Percentiles rank a stretch among this genome's conserved stretches.
Conservation (phyloP, 768 basidiomycete species). For the Pisolithus tinctorius region DNA sequence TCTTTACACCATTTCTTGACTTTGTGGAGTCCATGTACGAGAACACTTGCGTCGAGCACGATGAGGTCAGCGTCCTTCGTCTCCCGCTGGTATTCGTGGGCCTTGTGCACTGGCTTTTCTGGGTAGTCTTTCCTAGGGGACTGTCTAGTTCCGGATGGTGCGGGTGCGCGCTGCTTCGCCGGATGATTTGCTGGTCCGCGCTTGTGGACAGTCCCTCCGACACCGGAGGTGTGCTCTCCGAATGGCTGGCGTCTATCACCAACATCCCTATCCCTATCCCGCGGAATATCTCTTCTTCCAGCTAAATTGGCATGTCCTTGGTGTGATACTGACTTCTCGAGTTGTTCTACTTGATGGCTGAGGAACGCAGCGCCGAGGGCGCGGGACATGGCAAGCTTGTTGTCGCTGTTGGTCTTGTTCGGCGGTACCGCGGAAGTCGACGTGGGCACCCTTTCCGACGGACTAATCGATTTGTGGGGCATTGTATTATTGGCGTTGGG, state of each 20-base stretch:
- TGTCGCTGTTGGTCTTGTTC: conserved; percentile 11
- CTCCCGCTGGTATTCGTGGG: conserved; percentile 21
- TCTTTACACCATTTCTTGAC: conserved; percentile 80
- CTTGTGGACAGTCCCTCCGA: conserved; percentile 50
- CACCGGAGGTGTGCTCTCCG: conserved; percentile 45
- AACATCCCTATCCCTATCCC: neutral
- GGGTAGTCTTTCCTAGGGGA: conserved; percentile 14
- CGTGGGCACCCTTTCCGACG: neutral
- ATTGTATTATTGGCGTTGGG: neutral
- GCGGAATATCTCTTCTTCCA: neutral
- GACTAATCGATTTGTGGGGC: neutral
- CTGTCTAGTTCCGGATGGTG: conserved; percentile 12
- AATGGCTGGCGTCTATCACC: neutral
- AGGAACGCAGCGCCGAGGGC: conserved; percentile 85
- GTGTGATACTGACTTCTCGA: conserved; percentile 65
- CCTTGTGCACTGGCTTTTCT: conserved; percentile 19
- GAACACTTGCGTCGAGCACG: conserved; percentile 76
- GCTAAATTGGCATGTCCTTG: neutral
- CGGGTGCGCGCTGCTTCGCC: conserved; percentile 18
- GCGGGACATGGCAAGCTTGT: conserved; percentile 76
- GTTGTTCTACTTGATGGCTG: conserved; percentile 81
- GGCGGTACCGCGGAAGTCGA: neutral
- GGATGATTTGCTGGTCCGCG: conserved; percentile 9
- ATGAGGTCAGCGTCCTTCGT: conserved; percentile 68
- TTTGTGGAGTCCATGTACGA: conserved; percentile 69